phyloP scores from a whole-genome alignment of 345 rosid species.

The Acer saccharum region DNA sequence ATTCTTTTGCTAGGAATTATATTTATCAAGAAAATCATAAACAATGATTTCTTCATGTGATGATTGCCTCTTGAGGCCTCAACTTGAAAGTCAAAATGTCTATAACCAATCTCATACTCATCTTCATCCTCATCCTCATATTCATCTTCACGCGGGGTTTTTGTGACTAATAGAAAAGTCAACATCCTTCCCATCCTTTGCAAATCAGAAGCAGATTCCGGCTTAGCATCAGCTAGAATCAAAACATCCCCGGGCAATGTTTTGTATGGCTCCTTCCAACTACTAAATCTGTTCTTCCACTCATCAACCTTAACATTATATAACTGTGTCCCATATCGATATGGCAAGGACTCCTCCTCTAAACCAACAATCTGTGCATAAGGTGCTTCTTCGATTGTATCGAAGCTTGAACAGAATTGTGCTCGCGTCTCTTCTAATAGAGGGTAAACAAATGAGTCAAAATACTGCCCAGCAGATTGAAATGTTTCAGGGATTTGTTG shows the following conservation, averaged over 20 bases:
- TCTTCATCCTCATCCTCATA: background rate
- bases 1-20: slow-evolving; percentile 38
- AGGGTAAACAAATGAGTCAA: slow-evolving; percentile 33
- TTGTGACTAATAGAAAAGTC: slow-evolving; percentile 28
- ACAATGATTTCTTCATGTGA: slow-evolving; percentile 17
- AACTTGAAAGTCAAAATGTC: slow-evolving; percentile 28
- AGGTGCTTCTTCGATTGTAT: slow-evolving; percentile 35
- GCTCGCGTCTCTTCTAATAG: slow-evolving; percentile 52
- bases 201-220: slow-evolving; percentile 39
- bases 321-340: background rate
- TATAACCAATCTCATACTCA: background rate
- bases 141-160: background rate
- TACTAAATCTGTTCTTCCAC: slow-evolving; percentile 37
- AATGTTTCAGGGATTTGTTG: slow-evolving; percentile 35
- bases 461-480: slow-evolving; percentile 28
- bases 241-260: slow-evolving; percentile 45
- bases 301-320: slow-evolving; percentile 30
- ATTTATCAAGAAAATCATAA: slow-evolving; percentile 34
- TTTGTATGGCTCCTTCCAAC: slow-evolving; percentile 36
- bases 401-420: slow-evolving; percentile 29
- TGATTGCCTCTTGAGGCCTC: slow-evolving; percentile 7
- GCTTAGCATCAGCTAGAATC: slow-evolving; percentile 34
- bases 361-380: slow-evolving; percentile 25
- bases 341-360: background rate
- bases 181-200: slow-evolving; percentile 29